Evolutionary conservation across 169 alveolate genomes (phyloP).

Genomic region (Pseudocohnilembus persalinus): DNA sequence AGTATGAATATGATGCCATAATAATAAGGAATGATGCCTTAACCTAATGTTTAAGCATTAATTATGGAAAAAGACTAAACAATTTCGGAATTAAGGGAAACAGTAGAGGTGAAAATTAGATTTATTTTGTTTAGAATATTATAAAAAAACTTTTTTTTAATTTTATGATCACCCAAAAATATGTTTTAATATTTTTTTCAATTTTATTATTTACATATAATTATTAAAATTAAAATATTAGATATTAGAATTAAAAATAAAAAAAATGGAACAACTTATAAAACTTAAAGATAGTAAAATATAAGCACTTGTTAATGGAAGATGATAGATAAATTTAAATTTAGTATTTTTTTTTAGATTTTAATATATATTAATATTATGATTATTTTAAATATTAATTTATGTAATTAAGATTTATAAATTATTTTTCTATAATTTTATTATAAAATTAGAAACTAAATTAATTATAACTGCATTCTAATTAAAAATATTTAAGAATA

Average conservation of each 20-base stretch:
- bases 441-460: no score
- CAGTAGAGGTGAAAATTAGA: constrained; percentile 36
- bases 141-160: no score
- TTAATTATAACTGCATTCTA: no score
- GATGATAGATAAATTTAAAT: no score
- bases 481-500: no score
- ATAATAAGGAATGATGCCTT: not conserved
- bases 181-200: not conserved
- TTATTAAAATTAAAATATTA: not conserved
- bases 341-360: no score
- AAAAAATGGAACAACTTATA: constrained; percentile 54
- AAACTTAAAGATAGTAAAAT: constrained; percentile 56
- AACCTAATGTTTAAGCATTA: not conserved
- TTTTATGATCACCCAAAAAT: no score
- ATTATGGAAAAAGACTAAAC: constrained; percentile 35
- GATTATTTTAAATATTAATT: no score
- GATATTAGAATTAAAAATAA: constrained; percentile 52
- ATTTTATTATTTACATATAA: not conserved
- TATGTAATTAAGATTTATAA: no score
- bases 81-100: constrained; percentile 56
- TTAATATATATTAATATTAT: no score
- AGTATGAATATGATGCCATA: not conserved
- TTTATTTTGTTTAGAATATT: no score
- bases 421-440: no score
- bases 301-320: constrained; percentile 12